Conservation (phyloP, 2,329 filamentous ascomycete species). For the Colletotrichum orchidophilum region DNA sequence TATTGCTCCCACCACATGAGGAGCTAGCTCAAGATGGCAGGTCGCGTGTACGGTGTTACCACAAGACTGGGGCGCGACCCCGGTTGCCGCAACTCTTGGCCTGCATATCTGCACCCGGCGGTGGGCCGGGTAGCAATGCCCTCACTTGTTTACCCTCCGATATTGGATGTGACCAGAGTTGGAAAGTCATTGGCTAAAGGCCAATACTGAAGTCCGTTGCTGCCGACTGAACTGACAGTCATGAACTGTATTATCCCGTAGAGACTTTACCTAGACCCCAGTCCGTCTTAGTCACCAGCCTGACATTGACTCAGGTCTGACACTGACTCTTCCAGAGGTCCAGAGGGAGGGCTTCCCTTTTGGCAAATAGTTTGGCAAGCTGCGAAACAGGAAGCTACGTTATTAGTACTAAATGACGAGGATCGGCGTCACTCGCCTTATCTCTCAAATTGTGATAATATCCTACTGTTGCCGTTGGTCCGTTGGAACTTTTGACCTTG, state of each 20-base stretch:
- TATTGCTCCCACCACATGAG: not conserved
- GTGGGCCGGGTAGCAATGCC: not conserved
- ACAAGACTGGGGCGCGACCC: slow-evolving; percentile 8
- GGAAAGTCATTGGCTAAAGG: not conserved
- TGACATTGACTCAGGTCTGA: not conserved
- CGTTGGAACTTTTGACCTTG: not conserved
- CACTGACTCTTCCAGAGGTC: not conserved
- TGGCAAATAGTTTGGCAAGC: not conserved
- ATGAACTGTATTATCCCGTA: not conserved
- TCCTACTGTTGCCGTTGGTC: not conserved
- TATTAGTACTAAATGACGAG: not conserved
- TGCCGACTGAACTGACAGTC: not conserved
- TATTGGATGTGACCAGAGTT: not conserved
- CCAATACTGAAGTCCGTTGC: not conserved
- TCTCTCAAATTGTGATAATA: not conserved
- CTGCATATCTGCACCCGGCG: not conserved
- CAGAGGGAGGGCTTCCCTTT: not conserved
- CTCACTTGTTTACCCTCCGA: not conserved
- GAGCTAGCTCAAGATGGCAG: slow-evolving; percentile 27
- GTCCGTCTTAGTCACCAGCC: not conserved
- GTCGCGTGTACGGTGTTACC: slow-evolving; percentile 5
- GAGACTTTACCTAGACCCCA: not conserved
- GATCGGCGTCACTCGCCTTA: not conserved
- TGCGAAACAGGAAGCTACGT: not conserved
- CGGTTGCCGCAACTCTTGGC: not conserved